Conservation (phyloP, 202 grass and related monocot genomes). For the Zoysia matrella region DNA sequence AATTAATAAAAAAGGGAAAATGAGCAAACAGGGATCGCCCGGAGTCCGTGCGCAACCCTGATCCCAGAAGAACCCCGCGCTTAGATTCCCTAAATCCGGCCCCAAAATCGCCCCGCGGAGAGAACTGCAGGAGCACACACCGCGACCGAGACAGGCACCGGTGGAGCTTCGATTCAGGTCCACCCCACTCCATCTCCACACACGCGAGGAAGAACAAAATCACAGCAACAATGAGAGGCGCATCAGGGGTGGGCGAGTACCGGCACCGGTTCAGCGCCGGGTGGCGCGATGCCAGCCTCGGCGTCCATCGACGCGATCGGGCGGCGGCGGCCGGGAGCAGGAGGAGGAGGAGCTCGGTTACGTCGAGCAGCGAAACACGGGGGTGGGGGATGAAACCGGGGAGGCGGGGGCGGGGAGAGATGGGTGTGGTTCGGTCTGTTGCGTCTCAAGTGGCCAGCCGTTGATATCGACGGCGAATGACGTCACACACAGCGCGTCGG, state of each 20-base stretch:
- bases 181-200: neutral
- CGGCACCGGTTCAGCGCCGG: conserved; percentile 42
- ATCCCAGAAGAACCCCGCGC: neutral
- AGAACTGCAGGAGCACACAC: neutral
- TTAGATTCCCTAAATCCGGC: conserved; percentile 18
- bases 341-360: conserved; percentile 1
- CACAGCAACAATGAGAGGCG: conserved; percentile 32
- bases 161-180: conserved; percentile 9
- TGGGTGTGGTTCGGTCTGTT: neutral
- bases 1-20: neutral
- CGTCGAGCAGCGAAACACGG: conserved; percentile 23
- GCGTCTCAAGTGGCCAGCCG: neutral
- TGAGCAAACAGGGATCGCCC: neutral
- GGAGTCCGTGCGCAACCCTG: neutral
- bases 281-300: conserved; percentile 41
- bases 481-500: neutral
- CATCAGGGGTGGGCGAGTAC: conserved; percentile 2
- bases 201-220: neutral
- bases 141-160: neutral
- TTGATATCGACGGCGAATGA: neutral
- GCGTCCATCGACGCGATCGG: conserved; percentile 50
- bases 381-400: neutral
- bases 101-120: neutral
- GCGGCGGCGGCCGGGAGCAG: neutral
- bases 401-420: neutral